Conservation (phyloP, 2,329 filamentous ascomycete genomes). For the Pseudogymnoascus sp. region DNA sequence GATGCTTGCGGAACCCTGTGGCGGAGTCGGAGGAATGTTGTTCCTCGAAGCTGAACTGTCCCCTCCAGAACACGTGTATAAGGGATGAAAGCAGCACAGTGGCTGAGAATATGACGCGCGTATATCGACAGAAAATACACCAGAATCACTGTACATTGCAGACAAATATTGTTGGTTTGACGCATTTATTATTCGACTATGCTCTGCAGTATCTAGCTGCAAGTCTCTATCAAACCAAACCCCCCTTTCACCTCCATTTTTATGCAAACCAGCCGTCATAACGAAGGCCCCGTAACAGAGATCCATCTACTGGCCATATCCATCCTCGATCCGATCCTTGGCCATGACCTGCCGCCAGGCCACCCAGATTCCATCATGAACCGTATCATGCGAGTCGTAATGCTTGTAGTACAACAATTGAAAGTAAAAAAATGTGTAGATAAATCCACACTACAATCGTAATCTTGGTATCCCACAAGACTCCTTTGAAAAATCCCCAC, state of each 20-base stretch:
- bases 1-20: neutral
- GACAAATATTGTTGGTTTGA: neutral
- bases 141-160: neutral
- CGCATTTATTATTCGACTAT: constrained; percentile 5
- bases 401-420: constrained; percentile 25
- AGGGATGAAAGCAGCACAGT: neutral
- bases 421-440: constrained; percentile 18
- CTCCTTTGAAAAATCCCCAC: constrained; percentile 7
- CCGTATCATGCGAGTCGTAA: constrained; percentile 21
- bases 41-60: neutral
- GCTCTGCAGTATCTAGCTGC: constrained; percentile 7
- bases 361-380: constrained; percentile 6
- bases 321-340: constrained; percentile 11
- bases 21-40: neutral
- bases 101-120: neutral
- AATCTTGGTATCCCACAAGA: constrained; percentile 5
- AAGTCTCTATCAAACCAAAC: constrained; percentile 3
- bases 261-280: constrained; percentile 11
- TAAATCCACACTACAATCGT: constrained; percentile 16
- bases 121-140: neutral
- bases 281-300: constrained; percentile 7
- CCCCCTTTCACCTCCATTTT: constrained; percentile 8
- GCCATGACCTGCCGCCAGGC: neutral
- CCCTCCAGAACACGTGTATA: constrained; percentile 1
- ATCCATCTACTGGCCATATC: neutral